phyloP scores from a whole-genome alignment of 2,329 filamentous ascomycete genomes.

The Aureobasidium melanogenum region DNA sequence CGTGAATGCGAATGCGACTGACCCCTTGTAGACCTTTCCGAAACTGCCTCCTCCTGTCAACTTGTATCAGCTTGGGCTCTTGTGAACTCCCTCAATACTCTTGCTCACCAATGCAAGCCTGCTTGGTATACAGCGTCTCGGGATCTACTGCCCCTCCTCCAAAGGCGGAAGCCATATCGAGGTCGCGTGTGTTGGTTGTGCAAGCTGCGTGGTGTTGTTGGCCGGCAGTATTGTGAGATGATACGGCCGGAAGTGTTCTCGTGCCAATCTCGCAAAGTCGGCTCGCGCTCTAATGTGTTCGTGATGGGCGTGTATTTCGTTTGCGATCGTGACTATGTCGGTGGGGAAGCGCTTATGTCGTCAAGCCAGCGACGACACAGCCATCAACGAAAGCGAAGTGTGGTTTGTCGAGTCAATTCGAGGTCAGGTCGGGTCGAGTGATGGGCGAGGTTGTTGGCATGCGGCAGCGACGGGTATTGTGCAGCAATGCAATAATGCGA shows the following conservation, averaged over 20 bases:
- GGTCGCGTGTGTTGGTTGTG: neutral
- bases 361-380: constrained; percentile 8
- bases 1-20: constrained; percentile 22
- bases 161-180: constrained; percentile 11
- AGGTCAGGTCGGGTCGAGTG: neutral
- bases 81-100: neutral
- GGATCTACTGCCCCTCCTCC: constrained; percentile 49
- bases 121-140: constrained; percentile 83
- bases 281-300: neutral
- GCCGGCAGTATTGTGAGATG: neutral
- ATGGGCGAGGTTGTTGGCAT: neutral
- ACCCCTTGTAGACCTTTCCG: constrained; percentile 98
- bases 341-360: neutral
- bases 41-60: constrained; percentile 82
- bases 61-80: neutral
- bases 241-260: neutral
- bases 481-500: neutral
- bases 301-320: neutral
- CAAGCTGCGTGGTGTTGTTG: neutral
- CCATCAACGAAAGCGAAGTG: neutral
- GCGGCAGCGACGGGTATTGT: neutral
- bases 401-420: neutral
- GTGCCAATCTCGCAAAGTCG: neutral
- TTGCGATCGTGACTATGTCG: neutral
- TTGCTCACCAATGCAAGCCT: constrained; percentile 36